A percentile compares a stretch with the other conserved stretches of the same genome.
Evolutionary conservation across 768 basidiomycete species (phyloP).

Genomic region (Cytidiella melzeri): DNA sequence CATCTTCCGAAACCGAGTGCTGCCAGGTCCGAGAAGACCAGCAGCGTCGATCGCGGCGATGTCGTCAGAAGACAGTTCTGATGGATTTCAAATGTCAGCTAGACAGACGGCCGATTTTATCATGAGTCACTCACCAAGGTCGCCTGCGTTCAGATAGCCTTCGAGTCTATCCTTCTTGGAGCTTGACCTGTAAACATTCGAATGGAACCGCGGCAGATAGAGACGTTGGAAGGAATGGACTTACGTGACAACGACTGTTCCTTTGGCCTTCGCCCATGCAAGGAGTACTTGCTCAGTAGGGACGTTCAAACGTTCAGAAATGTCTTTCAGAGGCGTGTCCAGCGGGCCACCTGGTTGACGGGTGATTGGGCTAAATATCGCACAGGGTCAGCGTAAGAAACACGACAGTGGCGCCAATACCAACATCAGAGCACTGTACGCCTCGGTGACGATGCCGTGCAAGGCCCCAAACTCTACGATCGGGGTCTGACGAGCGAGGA

Average conservation of each 20-base stretch:
- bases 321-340: constrained; percentile 49
- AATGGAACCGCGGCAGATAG: neutral
- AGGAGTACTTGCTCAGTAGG: constrained; percentile 63
- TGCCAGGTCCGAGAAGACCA: constrained; percentile 36
- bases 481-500: constrained; percentile 44
- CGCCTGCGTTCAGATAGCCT: constrained; percentile 62
- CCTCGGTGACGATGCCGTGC: constrained; percentile 63
- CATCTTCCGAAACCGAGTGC: constrained; percentile 15
- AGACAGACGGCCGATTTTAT: neutral
- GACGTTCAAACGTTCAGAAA: constrained; percentile 44
- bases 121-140: constrained; percentile 40
- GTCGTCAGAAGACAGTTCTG: constrained; percentile 47
- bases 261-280: constrained; percentile 69
- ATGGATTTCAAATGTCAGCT: neutral
- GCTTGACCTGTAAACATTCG: constrained; percentile 40
- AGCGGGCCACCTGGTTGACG: constrained; percentile 54
- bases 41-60: constrained; percentile 52
- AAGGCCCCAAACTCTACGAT: constrained; percentile 51
- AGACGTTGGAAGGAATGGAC: constrained; percentile 16
- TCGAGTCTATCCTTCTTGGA: constrained; percentile 59
- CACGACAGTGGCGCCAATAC: constrained; percentile 13
- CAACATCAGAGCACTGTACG: constrained; percentile 62
- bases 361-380: constrained; percentile 50
- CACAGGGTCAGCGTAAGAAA: constrained; percentile 1
- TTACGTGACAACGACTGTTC: constrained; percentile 59